Base-by-base conservation (phyloP, 1,139 yeast species). In the Blastobotrys arbuscula region DNA sequence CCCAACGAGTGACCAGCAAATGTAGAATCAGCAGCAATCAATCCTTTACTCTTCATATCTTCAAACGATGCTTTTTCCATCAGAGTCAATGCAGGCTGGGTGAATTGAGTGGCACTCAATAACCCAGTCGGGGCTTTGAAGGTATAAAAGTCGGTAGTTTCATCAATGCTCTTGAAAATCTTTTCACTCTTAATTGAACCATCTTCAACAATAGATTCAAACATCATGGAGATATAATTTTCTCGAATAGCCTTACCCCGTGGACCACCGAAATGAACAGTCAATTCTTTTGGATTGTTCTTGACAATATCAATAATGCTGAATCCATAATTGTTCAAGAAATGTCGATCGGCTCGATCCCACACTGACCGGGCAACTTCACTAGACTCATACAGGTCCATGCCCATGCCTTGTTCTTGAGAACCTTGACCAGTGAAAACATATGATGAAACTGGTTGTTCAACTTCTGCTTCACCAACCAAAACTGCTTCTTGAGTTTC, bases 401-500 rank as follows among this genome's bases (percentile, higher is more conserved):
- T 92, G 76, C 99, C 98, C 99, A 92, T 92, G 67, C 97, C 97
- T 76, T 94, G 98, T 71, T 94, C 98, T 74, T 92, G 98, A 53
- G 98, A 90, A 68, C 99, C 99, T 77, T 92, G 99, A 68, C 98
- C 99, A 59, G 99, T 92, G 74, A 94, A 92, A 52, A 92, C 96
- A 67, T 86, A 92, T 18, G 98, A 84, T 44, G 98, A 87, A 51
- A 84, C 84, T 45, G 99, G 98, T 73, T 92, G 98, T 62, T 92
- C 97, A 64, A 94, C 90, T 74, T 92, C 98, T 49, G 98, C 99
- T 73, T 89, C 96, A 72, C 97, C 99, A 49, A 77, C 68, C 62
- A 92, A 77, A 20, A 94, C 98, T 40, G 79, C 73, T 54, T 78
- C 77, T 42, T 63, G 65, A 50, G 92, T 81, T 62, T 84, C 90